Evolutionary conservation across 2,329 filamentous ascomycete genomes (phyloP).

Genomic region (Cladosporium sp.): DNA sequence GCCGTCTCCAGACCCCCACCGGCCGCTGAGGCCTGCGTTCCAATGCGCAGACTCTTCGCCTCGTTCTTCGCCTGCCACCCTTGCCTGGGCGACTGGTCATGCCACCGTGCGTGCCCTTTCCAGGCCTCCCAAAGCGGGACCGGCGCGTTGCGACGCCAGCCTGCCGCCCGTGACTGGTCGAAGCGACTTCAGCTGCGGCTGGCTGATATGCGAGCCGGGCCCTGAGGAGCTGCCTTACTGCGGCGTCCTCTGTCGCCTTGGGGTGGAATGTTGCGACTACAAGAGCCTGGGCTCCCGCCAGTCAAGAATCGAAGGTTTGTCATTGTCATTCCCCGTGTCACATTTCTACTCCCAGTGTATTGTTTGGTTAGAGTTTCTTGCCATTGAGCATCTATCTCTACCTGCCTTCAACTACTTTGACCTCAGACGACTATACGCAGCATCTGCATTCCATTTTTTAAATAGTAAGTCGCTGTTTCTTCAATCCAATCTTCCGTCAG

Average conservation of each 20-base stretch:
- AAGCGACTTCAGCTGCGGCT: constrained; percentile 9
- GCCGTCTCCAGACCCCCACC: too few species aligned
- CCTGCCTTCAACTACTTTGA: too few species aligned
- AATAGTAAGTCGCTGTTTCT: too few species aligned
- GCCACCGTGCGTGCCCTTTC: background rate
- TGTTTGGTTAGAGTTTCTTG: background rate
- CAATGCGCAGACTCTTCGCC: background rate
- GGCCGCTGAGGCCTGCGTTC: too few species aligned
- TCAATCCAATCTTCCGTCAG: too few species aligned
- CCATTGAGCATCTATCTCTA: background rate
- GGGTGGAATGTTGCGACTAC: background rate
- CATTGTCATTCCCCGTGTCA: background rate
- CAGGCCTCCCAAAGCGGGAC: background rate
- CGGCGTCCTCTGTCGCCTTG: background rate
- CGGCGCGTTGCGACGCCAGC: constrained; percentile 8
- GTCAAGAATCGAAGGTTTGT: constrained; percentile 5
- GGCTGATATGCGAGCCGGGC: constrained; percentile 9
- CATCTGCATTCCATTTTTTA: too few species aligned
- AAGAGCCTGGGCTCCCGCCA: constrained; percentile 3
- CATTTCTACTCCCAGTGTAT: background rate
- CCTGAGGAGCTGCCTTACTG: background rate
- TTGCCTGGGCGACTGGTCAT: too few species aligned
- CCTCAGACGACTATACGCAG: too few species aligned
- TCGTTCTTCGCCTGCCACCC: background rate
- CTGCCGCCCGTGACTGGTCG: constrained; percentile 1